Evolutionary conservation across 345 rosid species (phyloP).

Genomic region (Theobroma cacao): DNA sequence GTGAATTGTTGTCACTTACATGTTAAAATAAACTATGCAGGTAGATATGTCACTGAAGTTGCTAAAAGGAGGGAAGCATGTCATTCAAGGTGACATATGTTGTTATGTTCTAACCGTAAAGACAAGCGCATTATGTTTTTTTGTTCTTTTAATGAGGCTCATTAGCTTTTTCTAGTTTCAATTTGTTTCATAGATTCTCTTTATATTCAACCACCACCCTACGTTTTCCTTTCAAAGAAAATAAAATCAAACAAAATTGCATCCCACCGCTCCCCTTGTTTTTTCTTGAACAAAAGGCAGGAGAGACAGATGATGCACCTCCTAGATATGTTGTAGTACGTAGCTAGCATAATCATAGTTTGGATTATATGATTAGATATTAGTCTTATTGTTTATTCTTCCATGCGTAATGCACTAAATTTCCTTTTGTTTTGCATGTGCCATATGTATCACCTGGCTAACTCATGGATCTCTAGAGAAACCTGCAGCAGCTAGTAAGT

Average conservation of each 20-base stretch:
- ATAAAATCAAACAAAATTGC: neutral
- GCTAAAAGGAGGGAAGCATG: conserved; percentile 88
- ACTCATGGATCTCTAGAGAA: conserved; percentile 68
- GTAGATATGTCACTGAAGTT: conserved; percentile 75
- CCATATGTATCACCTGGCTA: conserved; percentile 30
- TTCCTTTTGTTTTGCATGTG: conserved; percentile 24
- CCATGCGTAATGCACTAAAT: conserved; percentile 19
- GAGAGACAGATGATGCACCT: neutral
- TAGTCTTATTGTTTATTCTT: neutral
- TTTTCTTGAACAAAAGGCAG: neutral
- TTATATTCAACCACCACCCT: neutral
- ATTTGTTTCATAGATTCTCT: neutral
- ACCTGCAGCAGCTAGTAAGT: conserved; percentile 97
- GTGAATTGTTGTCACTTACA: neutral
- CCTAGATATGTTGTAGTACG: neutral
- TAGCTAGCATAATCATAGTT: neutral
- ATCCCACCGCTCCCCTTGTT: neutral
- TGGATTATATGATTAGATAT: neutral
- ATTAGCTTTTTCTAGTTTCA: neutral
- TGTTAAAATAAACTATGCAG: conserved; percentile 35
- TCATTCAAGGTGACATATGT: conserved; percentile 66
- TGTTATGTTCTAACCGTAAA: conserved; percentile 9
- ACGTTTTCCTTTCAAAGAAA: neutral
- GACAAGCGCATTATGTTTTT: neutral
- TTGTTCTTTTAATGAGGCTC: conserved; percentile 3